A percentile compares a stretch with the other conserved stretches of the same genome.
phyloP scores from a whole-genome alignment of 306 rosid genomes.

The Inga oerstediana region DNA sequence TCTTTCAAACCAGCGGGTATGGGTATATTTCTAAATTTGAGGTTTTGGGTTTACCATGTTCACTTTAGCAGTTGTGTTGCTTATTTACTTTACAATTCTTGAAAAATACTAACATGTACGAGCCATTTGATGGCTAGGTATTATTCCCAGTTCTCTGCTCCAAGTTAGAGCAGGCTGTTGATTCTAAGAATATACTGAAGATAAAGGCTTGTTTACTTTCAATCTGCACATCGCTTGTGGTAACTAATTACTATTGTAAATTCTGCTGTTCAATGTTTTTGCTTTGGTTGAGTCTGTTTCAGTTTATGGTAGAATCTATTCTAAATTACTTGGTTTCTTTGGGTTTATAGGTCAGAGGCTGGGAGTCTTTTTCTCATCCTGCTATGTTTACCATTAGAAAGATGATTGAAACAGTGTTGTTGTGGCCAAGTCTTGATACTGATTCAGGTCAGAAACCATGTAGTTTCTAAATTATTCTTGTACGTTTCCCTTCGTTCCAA shows the following conservation, averaged over 20 bases:
- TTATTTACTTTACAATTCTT: constrained; percentile 23
- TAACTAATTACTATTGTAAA: constrained; percentile 36
- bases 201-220: constrained; percentile 81
- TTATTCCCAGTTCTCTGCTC: constrained; percentile 62
- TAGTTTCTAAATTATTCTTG: constrained; percentile 20
- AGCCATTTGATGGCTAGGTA: constrained; percentile 55
- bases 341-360: constrained; percentile 69
- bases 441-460: constrained; percentile 66
- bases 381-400: constrained; percentile 51
- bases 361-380: constrained; percentile 65
- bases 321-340: constrained; percentile 29
- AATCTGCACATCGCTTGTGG: constrained; percentile 84
- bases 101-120: constrained; percentile 22
- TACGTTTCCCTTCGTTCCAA: constrained; percentile 11
- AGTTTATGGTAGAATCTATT: constrained; percentile 30
- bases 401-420: constrained; percentile 62
- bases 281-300: constrained; percentile 22
- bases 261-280: constrained; percentile 20
- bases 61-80: background rate
- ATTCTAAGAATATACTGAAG: constrained; percentile 49
- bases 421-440: constrained; percentile 76
- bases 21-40: background rate
- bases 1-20: background rate
- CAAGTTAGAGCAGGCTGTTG: constrained; percentile 55
- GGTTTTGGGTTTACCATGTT: background rate